Evolutionary conservation across 192 early-diverging fungal genomes (phyloP).

Genomic region (Backusella psychrophila): DNA sequence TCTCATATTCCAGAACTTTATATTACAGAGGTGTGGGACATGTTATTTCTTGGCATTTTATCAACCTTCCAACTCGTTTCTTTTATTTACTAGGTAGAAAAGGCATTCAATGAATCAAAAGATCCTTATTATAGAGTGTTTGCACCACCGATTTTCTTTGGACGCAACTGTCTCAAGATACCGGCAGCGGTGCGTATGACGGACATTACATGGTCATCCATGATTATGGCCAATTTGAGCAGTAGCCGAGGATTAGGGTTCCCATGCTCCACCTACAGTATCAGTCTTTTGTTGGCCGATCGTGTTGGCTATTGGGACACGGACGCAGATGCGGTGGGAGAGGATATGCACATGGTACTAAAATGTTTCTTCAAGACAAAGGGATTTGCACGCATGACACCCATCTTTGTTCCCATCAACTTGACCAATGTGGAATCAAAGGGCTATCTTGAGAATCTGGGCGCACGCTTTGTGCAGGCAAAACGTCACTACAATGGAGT

Average conservation of each 20-base stretch:
- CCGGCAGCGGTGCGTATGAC: constrained; percentile 67
- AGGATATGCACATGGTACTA: constrained; percentile 80
- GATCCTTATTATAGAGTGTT: constrained; percentile 40
- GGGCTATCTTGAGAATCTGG: constrained; percentile 49
- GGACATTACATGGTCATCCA: constrained; percentile 72
- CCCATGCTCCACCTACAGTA: constrained; percentile 74
- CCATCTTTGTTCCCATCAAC: constrained; percentile 69
- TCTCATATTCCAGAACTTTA: constrained; percentile 76
- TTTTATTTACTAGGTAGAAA: constrained; percentile 17
- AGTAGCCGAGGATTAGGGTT: constrained; percentile 56
- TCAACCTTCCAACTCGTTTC: background rate
- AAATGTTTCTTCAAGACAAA: constrained; percentile 73
- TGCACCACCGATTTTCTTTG: constrained; percentile 48
- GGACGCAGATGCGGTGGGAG: constrained; percentile 66
- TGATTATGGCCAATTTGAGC: constrained; percentile 69
- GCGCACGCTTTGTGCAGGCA: constrained; percentile 64
- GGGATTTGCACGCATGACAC: constrained; percentile 57
- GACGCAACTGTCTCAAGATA: constrained; percentile 63
- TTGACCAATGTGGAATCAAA: constrained; percentile 50
- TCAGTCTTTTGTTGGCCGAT: constrained; percentile 68
- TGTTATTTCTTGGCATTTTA: background rate
- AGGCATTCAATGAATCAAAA: constrained; percentile 27
- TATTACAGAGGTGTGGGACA: constrained; percentile 35
- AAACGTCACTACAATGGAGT: constrained; percentile 70
- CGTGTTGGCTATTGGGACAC: constrained; percentile 74